Evolutionary conservation across 306 rosid species (phyloP).

Genomic region (Psophocarpus tetragonolobus): DNA sequence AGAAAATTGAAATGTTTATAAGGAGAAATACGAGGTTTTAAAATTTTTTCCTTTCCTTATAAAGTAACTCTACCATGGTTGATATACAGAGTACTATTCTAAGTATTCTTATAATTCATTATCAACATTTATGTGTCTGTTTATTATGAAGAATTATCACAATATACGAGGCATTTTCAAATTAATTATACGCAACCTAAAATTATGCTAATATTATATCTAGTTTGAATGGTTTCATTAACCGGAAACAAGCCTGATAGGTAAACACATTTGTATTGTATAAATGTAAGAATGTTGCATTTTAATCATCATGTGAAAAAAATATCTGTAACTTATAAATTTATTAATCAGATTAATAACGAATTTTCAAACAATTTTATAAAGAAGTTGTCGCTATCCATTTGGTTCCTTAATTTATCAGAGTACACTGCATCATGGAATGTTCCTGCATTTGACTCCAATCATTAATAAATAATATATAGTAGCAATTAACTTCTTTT

Average conservation of each 20-base stretch:
- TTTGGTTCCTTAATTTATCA: background rate
- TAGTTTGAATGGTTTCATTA: background rate
- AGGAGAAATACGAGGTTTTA: background rate
- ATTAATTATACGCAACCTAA: background rate
- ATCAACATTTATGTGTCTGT: background rate
- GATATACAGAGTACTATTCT: background rate
- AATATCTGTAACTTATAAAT: no score
- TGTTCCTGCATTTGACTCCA: background rate
- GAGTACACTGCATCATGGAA: background rate
- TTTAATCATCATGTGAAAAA: background rate
- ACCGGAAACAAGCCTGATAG: background rate
- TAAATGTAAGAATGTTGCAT: background rate
- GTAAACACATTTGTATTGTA: background rate
- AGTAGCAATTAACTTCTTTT: no score
- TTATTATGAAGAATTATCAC: background rate
- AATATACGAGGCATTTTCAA: background rate
- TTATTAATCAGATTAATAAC: no score
- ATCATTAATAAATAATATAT: background rate
- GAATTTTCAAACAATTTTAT: background rate
- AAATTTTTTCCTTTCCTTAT: background rate
- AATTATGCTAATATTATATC: background rate
- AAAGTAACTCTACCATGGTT: background rate
- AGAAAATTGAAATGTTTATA: background rate
- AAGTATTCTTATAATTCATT: background rate
- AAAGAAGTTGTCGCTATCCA: background rate